Conservation (phyloP, 1,284 basidiomycete genomes). For the Ganoderma resinaceum region DNA sequence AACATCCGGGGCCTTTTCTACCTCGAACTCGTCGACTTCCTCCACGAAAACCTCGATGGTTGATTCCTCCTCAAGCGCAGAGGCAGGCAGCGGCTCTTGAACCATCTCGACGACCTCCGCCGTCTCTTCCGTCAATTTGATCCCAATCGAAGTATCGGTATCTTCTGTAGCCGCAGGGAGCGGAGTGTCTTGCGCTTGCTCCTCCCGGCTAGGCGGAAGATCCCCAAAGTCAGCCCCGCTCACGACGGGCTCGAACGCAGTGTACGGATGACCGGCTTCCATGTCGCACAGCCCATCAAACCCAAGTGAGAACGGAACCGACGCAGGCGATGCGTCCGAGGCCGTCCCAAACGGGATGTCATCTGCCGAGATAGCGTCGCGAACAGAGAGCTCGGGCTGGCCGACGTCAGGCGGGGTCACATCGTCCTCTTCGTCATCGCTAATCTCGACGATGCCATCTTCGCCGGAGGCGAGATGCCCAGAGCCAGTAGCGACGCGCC, state of each 20-base stretch:
- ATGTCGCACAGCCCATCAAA: constrained; percentile 38
- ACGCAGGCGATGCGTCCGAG: not conserved
- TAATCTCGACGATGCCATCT: constrained; percentile 35
- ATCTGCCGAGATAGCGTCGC: not conserved
- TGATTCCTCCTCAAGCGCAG: not conserved
- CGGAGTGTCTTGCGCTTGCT: not conserved
- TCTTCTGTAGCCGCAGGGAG: not conserved
- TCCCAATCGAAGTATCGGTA: not conserved
- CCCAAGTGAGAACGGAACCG: constrained; percentile 5
- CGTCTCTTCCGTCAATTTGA: not conserved
- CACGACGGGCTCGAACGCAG: constrained; percentile 28
- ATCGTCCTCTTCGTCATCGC: constrained; percentile 37
- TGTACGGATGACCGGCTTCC: constrained; percentile 19
- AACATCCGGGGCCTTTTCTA: not conserved
- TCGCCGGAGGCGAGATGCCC: constrained; percentile 33
- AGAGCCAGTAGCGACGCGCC: constrained; percentile 35
- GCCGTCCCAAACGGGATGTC: not conserved
- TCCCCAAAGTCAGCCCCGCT: constrained; percentile 29
- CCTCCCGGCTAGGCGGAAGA: constrained; percentile 20
- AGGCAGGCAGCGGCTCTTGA: not conserved
- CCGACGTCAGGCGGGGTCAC: not conserved
- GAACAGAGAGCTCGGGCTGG: not conserved
- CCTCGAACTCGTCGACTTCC: constrained; percentile 16
- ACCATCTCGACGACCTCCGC: not conserved
- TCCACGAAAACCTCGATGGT: constrained; percentile 2